Evolutionary conservation across 1,284 basidiomycete genomes (phyloP).

Genomic region (Cutaneotrichosporon mucoides): DNA sequence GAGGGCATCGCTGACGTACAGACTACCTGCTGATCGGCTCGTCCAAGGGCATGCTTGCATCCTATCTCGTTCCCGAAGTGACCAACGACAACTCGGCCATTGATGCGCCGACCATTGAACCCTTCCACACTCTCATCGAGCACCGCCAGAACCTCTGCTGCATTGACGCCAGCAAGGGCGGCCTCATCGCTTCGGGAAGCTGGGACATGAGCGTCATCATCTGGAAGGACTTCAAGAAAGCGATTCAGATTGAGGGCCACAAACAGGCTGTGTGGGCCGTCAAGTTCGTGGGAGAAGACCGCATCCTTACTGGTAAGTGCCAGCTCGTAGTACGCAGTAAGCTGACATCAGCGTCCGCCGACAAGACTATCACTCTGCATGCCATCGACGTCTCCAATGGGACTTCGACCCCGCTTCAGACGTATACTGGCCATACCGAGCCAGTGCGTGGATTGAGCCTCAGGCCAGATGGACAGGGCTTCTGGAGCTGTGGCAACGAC

Average conservation of each 20-base stretch:
- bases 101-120: conserved; percentile 59
- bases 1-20: conserved; percentile 40
- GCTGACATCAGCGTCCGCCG: conserved; percentile 70
- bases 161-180: conserved; percentile 64
- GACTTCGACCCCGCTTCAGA: conserved; percentile 59
- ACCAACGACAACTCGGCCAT: conserved; percentile 48
- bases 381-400: conserved; percentile 54
- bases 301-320: conserved; percentile 71
- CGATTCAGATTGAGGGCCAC: conserved; percentile 77
- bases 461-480: conserved; percentile 71
- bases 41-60: conserved; percentile 75
- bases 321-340: not conserved
- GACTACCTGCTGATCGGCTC: conserved; percentile 80
- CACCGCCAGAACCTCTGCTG: conserved; percentile 90
- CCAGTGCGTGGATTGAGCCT: conserved; percentile 81
- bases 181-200: conserved; percentile 82
- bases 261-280: conserved; percentile 94
- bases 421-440: conserved; percentile 81
- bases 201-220: conserved; percentile 98
- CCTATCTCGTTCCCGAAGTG: conserved; percentile 54
- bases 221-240: conserved; percentile 76
- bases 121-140: conserved; percentile 74
- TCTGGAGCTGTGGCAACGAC: conserved; percentile 94
- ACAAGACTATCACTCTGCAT: conserved; percentile 91
- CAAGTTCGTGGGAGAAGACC: conserved; percentile 70